These are phyloP conservation scores for Lachancea cidri DNA, from an alignment of 805 yeast genomes.

Conservation along the genomic window DNA sequence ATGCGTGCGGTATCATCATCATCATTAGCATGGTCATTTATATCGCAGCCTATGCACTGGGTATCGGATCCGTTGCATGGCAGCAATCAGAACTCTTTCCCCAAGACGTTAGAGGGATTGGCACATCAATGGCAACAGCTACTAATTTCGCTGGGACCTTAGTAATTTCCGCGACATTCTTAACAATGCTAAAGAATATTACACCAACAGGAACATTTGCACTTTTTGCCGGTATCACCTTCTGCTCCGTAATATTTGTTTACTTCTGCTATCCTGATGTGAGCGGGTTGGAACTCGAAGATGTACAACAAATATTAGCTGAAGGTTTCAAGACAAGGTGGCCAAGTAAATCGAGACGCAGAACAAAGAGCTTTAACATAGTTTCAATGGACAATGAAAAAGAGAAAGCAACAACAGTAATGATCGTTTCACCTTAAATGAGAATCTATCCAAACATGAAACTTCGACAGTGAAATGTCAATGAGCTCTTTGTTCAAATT, in stretches of 20 bases:
- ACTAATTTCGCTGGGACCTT: slow-evolving; percentile 94
- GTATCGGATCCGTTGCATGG: slow-evolving; percentile 98
- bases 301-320: slow-evolving; percentile 72
- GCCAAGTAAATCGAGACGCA: slow-evolving; percentile 47
- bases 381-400: background rate
- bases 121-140: slow-evolving; percentile 84
- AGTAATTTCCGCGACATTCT: slow-evolving; percentile 82
- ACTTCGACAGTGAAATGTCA: too few relatives aligned
- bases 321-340: slow-evolving; percentile 82
- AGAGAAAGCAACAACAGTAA: background rate
- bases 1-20: slow-evolving; percentile 84
- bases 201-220: slow-evolving; percentile 95
- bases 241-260: slow-evolving; percentile 64
- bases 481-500: too few relatives aligned
- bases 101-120: slow-evolving; percentile 86
- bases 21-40: slow-evolving; percentile 79
- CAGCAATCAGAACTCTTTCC: slow-evolving; percentile 94
- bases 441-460: too few relatives aligned
- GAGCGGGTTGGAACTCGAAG: slow-evolving; percentile 84
- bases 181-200: slow-evolving; percentile 87
- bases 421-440: too few relatives aligned
- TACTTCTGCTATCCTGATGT: slow-evolving; percentile 89
- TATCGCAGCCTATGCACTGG: slow-evolving; percentile 88
- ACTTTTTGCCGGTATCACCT: slow-evolving; percentile 77
- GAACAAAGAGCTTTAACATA: background rate